Evolutionary conservation across 2,329 filamentous ascomycete genomes (phyloP).

Genomic region (Ophiostoma himal-ulmi): DNA sequence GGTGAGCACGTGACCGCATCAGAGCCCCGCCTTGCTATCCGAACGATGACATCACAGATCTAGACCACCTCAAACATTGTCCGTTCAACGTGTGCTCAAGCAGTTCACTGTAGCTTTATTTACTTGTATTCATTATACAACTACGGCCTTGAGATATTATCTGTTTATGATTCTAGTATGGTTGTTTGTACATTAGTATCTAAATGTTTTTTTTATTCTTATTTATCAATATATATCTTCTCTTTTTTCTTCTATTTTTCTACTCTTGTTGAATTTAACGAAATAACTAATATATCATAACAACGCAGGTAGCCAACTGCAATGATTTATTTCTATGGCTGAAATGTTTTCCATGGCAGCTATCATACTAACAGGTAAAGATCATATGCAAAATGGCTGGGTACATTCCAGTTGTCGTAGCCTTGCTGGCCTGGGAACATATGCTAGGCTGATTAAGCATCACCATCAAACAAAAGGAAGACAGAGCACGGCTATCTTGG

Average conservation of each 20-base stretch:
- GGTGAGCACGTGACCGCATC: conserved; percentile 1
- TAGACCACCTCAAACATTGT: not conserved
- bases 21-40: not conserved
- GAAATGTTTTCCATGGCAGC: not conserved
- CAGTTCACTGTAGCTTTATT: not conserved
- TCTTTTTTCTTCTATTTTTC: too few relatives aligned
- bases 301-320: too few relatives aligned
- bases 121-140: too few relatives aligned
- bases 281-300: too few relatives aligned
- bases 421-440: not conserved
- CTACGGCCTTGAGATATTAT: too few relatives aligned
- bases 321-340: not conserved
- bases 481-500: too few relatives aligned
- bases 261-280: too few relatives aligned
- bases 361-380: not conserved
- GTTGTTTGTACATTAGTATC: too few relatives aligned
- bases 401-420: conserved; percentile 1
- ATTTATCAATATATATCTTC: too few relatives aligned
- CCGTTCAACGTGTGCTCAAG: not conserved
- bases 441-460: not conserved
- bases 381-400: conserved; percentile 5
- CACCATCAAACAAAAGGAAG: not conserved
- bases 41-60: conserved; percentile 21
- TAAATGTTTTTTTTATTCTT: too few relatives aligned
- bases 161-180: too few relatives aligned